Evolutionary conservation across 768 basidiomycete species (phyloP).

Genomic region (Lentinus tigrinus): DNA sequence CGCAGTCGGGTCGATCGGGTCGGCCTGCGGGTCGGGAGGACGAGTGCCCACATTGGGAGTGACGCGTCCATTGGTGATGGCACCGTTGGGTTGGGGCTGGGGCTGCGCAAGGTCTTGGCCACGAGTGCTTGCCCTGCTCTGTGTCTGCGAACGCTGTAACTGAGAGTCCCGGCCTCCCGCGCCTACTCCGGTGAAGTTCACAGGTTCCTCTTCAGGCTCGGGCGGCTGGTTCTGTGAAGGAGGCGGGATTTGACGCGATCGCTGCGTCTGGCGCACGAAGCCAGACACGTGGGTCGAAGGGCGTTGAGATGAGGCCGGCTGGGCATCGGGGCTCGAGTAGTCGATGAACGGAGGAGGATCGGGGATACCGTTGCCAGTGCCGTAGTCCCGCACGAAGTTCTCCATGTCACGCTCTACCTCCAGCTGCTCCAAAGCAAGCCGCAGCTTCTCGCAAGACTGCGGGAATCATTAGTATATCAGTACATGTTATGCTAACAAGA

Average conservation of each 20-base stretch:
- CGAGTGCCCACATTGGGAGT: slow-evolving; percentile 14
- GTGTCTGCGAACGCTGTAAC: slow-evolving; percentile 31
- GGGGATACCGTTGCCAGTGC: slow-evolving; percentile 85
- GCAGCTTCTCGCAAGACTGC: slow-evolving; percentile 89
- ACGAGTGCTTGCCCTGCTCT: slow-evolving; percentile 28
- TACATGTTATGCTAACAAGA: too few species aligned
- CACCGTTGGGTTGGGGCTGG: slow-evolving; percentile 8
- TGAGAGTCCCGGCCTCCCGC: slow-evolving; percentile 47
- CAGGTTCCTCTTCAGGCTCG: slow-evolving; percentile 39
- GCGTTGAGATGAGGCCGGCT: slow-evolving; percentile 56
- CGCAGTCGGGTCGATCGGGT: slow-evolving; percentile 58
- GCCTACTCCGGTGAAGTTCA: slow-evolving; percentile 70
- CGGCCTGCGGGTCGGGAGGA: slow-evolving; percentile 46
- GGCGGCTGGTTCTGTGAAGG: slow-evolving; percentile 38
- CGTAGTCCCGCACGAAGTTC: slow-evolving; percentile 83
- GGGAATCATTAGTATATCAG: neutral
- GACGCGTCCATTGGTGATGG: slow-evolving; percentile 8
- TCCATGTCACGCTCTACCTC: slow-evolving; percentile 89
- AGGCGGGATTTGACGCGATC: slow-evolving; percentile 32
- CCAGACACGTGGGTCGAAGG: slow-evolving; percentile 57
- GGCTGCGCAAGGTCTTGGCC: slow-evolving; percentile 1
- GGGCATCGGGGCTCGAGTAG: slow-evolving; percentile 66
- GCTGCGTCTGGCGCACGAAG: slow-evolving; percentile 45
- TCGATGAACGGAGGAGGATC: slow-evolving; percentile 87
- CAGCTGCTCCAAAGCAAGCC: slow-evolving; percentile 83